Percentiles rank a stretch among this genome's conserved stretches.
Evolutionary conservation across 1,139 yeast species (phyloP).

Genomic region (Candida tetrigidarum): DNA sequence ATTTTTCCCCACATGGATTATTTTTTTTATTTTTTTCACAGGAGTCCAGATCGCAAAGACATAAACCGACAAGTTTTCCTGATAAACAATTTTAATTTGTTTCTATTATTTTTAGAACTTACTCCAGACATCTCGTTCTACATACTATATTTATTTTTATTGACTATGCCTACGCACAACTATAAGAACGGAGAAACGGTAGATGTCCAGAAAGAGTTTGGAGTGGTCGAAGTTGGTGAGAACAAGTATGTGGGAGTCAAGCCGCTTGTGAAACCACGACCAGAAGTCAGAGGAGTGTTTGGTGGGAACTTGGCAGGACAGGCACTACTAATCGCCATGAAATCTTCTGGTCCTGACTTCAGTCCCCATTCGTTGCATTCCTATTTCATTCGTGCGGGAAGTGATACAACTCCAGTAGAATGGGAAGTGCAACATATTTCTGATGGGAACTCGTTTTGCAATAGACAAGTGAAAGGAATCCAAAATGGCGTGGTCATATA

Average conservation of each 20-base stretch:
- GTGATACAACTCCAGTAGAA: conserved; percentile 23
- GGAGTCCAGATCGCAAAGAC: too few species aligned
- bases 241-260: conserved; percentile 25
- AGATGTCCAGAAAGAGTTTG: conserved; percentile 24
- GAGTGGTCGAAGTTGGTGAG: conserved; percentile 25
- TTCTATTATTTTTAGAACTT: too few species aligned
- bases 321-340: conserved; percentile 38
- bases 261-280: conserved; percentile 31
- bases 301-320: conserved; percentile 45
- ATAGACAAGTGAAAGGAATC: conserved; percentile 58
- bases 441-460: conserved; percentile 63
- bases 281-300: conserved; percentile 32
- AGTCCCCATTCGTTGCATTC: conserved; percentile 44
- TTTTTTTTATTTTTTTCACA: too few species aligned
- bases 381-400: conserved; percentile 32
- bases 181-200: conserved; percentile 16
- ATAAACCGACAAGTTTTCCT: too few species aligned
- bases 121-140: too few species aligned
- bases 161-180: conserved; percentile 12
- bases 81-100: too few species aligned
- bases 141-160: not conserved
- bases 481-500: conserved; percentile 57
- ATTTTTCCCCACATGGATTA: too few species aligned
- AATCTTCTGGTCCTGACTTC: conserved; percentile 31
- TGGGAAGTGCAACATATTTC: conserved; percentile 43